Base-by-base conservation (phyloP, 2,329 filamentous ascomycete genomes). In the Pyrenochaeta sp. region DNA sequence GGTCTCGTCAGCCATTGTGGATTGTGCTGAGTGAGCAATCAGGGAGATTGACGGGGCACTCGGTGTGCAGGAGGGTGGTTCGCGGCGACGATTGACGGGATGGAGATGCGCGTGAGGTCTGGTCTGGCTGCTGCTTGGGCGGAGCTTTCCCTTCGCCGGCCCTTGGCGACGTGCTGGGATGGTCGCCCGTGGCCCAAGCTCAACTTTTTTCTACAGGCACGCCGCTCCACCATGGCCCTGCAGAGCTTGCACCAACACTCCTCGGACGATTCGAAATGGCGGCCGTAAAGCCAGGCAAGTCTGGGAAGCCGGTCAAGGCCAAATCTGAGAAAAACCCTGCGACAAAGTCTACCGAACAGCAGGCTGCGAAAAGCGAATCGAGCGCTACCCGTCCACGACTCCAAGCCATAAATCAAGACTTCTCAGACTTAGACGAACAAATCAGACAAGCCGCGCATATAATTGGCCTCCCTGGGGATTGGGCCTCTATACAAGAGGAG, bases 1-100 rank as follows among this genome's bases (percentile, higher is more conserved):
- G 75, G 70, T 80, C 77, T 77, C 55, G 77, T 84, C 81, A 72
- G 81, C 78, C 82, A 85, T 85, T 69, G 69, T 69, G 69, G 53
- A 50, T 32, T 49, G 42, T 15, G 35, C 52, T 53, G 59, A 26
- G 39, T 22, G 43, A 34, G 51, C 61, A 66, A 69, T 69, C 68
- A 63, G 42, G 53, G 40, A 48, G 44, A 49, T 51, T 40, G 53
- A 45, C 43, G 41, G 35, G 34, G 54, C 29, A 41, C 43, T 57
- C 38, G 59, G 58, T 51, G 51, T 46, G 41, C 35, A 48, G 28
- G 42, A 43, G 27, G n/a, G 37, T 43, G 27, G 30, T 14, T 20
- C 21, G 23, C 30, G 29, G 44, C 35, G 41, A 40, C 47, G 39
- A 35, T 41, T 46, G 49, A 40, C 41, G 57, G 55, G 52, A 48